Conservation (phyloP, 805 yeast species). For the Isabelozyma pseudorhagii region DNA sequence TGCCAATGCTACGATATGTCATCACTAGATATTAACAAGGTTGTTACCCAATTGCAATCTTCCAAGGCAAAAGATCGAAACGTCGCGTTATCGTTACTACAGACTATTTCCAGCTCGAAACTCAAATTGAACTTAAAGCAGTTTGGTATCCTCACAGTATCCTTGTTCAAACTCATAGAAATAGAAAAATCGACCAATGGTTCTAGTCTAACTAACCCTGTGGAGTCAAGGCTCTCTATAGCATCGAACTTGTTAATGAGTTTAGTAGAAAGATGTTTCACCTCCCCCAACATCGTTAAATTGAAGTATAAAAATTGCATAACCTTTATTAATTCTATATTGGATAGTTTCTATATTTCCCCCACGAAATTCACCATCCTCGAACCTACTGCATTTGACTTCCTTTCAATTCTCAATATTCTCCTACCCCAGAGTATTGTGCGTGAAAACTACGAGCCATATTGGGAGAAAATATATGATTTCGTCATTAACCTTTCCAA, state of each 20-base stretch:
- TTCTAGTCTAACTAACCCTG: conserved; percentile 19
- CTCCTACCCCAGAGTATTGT: conserved; percentile 22
- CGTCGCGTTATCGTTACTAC: conserved; percentile 40
- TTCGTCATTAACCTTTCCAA: conserved; percentile 17
- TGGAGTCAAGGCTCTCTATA: conserved; percentile 24
- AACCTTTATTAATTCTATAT: conserved; percentile 13
- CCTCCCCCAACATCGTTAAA: conserved; percentile 3
- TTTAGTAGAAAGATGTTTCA: conserved; percentile 13
- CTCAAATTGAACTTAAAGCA: conserved; percentile 16
- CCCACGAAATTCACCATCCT: conserved; percentile 6
- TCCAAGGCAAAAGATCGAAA: conserved; percentile 53
- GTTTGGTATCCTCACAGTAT: conserved; percentile 18
- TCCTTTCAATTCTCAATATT: conserved; percentile 15
- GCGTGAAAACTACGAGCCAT: conserved; percentile 27
- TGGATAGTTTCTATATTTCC: conserved; percentile 12
- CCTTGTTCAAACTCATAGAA: conserved; percentile 25
- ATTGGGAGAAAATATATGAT: conserved; percentile 23
- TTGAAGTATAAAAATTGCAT: conserved; percentile 20
- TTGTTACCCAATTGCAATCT: conserved; percentile 37
- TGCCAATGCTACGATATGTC: conserved; percentile 8
- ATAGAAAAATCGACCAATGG: conserved; percentile 31
- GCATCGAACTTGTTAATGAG: conserved; percentile 30
- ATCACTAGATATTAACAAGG: conserved; percentile 15
- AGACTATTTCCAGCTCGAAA: conserved; percentile 15
- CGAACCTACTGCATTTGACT: conserved; percentile 22